phyloP scores from a whole-genome alignment of 495 filamentous ascomycete genomes.

The Pseudevernia furfuracea region DNA sequence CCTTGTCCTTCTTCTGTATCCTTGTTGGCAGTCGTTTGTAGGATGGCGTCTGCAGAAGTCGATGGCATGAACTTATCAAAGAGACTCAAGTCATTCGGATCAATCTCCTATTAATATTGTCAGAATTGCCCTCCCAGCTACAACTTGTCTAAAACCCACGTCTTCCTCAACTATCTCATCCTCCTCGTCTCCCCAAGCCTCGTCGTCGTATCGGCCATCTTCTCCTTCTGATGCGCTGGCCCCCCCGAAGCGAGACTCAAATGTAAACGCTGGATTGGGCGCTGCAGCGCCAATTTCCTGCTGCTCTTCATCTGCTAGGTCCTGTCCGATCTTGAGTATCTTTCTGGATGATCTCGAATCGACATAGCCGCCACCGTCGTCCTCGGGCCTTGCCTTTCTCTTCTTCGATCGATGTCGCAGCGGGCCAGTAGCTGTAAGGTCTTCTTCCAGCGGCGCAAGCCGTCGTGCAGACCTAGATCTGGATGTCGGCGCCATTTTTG shows the following conservation, averaged over 20 bases:
- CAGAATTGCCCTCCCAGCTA: neutral
- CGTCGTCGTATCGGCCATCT: slow-evolving; percentile 49
- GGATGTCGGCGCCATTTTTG: slow-evolving; percentile 11
- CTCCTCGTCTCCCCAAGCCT: slow-evolving; percentile 55
- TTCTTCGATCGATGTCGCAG: slow-evolving; percentile 51
- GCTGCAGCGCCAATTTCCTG: slow-evolving; percentile 38
- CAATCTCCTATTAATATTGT: slow-evolving; percentile 54
- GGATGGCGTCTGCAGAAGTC: slow-evolving; percentile 30
- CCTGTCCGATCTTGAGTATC: slow-evolving; percentile 79
- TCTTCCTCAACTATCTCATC: slow-evolving; percentile 73
- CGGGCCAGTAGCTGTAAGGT: slow-evolving; percentile 58
- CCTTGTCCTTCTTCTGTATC: slow-evolving; percentile 45
- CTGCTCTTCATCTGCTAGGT: slow-evolving; percentile 68
- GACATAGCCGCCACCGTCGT: slow-evolving; percentile 58
- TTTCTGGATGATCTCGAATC: slow-evolving; percentile 81
- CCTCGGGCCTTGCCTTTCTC: slow-evolving; percentile 47
- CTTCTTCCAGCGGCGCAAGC: slow-evolving; percentile 68
- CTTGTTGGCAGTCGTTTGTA: slow-evolving; percentile 34
- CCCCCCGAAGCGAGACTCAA: slow-evolving; percentile 51
- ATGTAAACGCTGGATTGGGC: slow-evolving; percentile 56
- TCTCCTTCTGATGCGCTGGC: slow-evolving; percentile 28
- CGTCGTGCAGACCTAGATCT: slow-evolving; percentile 25
- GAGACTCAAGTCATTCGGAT: slow-evolving; percentile 79
- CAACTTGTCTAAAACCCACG: slow-evolving; percentile 31
- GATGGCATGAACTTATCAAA: slow-evolving; percentile 84